phyloP scores from a whole-genome alignment of 2,329 filamentous ascomycete genomes.

The Aplosporella prunicola region DNA sequence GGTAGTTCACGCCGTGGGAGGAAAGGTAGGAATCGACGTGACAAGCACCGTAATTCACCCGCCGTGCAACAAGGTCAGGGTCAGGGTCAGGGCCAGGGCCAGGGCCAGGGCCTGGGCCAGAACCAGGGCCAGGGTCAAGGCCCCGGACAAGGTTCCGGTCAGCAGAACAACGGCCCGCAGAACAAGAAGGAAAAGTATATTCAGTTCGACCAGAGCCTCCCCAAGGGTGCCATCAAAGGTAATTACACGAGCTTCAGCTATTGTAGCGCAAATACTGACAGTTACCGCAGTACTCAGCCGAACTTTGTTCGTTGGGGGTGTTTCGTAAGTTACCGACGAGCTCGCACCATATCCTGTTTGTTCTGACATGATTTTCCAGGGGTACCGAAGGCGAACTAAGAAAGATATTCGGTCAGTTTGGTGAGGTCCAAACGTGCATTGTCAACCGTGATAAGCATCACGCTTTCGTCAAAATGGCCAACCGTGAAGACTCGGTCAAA shows the following conservation, averaged over 20 bases:
- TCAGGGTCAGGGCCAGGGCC: no score
- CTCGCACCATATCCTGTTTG: slow-evolving; percentile 8
- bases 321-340: slow-evolving; percentile 60
- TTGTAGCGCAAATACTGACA: no score
- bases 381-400: slow-evolving; percentile 72
- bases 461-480: slow-evolving; percentile 98
- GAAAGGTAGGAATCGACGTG: slow-evolving; percentile 35
- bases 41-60: slow-evolving; percentile 14
- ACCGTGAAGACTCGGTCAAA: slow-evolving; percentile 68
- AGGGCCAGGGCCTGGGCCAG: slow-evolving; percentile 19
- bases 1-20: slow-evolving; percentile 46
- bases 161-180: slow-evolving; percentile 13
- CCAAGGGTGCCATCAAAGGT: slow-evolving; percentile 70
- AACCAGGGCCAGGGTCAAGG: no score
- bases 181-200: slow-evolving; percentile 56
- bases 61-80: slow-evolving; percentile 2
- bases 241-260: no score
- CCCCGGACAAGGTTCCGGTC: no score
- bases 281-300: slow-evolving; percentile 62
- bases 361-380: slow-evolving; percentile 14
- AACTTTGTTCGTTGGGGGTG: slow-evolving; percentile 92
- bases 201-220: slow-evolving; percentile 66
- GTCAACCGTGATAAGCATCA: slow-evolving; percentile 97
- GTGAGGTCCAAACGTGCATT: slow-evolving; percentile 91
- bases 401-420: slow-evolving; percentile 68